Conservation (phyloP, 2,329 filamentous ascomycete genomes). For the Fusarium oxysporum region DNA sequence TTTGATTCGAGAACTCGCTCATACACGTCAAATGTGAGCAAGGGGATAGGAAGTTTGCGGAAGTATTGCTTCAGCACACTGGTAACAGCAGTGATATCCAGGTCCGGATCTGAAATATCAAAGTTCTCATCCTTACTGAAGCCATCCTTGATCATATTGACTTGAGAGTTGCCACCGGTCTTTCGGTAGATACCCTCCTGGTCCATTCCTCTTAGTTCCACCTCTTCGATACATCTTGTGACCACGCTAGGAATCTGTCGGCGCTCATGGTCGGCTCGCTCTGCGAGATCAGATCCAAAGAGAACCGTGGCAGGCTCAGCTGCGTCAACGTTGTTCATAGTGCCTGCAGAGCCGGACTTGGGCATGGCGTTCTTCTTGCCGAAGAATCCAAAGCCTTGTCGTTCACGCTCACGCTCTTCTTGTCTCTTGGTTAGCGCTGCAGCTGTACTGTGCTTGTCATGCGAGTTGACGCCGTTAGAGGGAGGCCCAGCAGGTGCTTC, state of each 20-base stretch:
- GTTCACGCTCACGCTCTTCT: conserved; percentile 51
- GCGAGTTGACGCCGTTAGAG: conserved; percentile 47
- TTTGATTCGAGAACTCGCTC: conserved; percentile 87
- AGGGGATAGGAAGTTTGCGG: conserved; percentile 86
- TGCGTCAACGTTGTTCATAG: conserved; percentile 54
- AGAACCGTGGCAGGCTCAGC: conserved; percentile 71
- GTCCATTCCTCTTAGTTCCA: conserved; percentile 96
- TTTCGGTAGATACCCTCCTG: conserved; percentile 98
- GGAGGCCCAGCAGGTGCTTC: conserved; percentile 56
- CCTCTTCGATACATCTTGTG: conserved; percentile 94
- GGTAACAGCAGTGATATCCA: conserved; percentile 96
- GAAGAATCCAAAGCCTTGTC: conserved; percentile 80
- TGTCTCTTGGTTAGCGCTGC: conserved; percentile 40
- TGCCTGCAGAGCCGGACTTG: conserved; percentile 62
- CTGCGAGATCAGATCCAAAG: conserved; percentile 89
- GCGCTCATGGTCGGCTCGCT: conserved; percentile 88
- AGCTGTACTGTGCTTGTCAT: conserved; percentile 33
- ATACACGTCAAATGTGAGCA: conserved; percentile 94
- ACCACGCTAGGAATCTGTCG: conserved; percentile 91
- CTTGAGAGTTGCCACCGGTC: conserved; percentile 90
- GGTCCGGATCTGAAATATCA: conserved; percentile 91
- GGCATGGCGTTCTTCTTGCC: conserved; percentile 65
- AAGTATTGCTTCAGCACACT: conserved; percentile 98
- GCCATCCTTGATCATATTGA: conserved; percentile 89
- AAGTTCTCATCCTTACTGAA: conserved; percentile 89